These are phyloP conservation scores for Phylloporus rhodoxanthus DNA, from an alignment of 768 basidiomycete species.

Conservation along the genomic window DNA sequence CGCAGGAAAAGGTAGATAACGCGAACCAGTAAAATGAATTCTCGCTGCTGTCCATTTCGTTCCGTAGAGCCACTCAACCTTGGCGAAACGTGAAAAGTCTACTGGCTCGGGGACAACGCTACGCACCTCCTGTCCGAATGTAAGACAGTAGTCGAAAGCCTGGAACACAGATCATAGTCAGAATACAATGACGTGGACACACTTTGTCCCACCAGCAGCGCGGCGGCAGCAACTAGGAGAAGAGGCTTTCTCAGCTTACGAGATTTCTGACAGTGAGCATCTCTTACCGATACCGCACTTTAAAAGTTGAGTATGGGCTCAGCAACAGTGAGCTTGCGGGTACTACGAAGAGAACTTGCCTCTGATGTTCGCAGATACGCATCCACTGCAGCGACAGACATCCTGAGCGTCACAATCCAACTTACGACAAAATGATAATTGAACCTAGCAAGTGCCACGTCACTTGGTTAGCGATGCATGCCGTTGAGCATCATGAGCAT, in stretches of 20 bases:
- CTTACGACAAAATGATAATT: not conserved
- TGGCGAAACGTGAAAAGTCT: not conserved
- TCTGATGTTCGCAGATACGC: not conserved
- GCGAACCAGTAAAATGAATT: constrained; percentile 15
- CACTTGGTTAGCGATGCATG: not conserved
- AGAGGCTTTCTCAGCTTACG: not conserved
- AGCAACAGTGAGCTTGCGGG: not conserved
- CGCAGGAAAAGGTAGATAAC: constrained; percentile 19
- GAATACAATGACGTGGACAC: not conserved
- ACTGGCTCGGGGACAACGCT: not conserved
- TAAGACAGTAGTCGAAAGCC: constrained; percentile 17
- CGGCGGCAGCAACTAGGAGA: constrained; percentile 7
- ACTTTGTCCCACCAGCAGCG: constrained; percentile 8
- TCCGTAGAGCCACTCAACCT: constrained; percentile 17
- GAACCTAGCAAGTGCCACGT: not conserved
- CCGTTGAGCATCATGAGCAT: not conserved
- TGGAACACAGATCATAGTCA: not conserved
- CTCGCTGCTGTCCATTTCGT: constrained; percentile 14
- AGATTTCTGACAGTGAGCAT: not conserved
- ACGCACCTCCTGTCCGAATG: constrained; percentile 10
- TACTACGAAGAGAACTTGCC: not conserved
- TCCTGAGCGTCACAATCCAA: not conserved
- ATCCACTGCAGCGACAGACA: not conserved
- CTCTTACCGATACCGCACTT: not conserved
- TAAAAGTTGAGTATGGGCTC: not conserved